These are phyloP conservation scores for Neurospora tetrasperma DNA, from an alignment of 495 filamentous ascomycete species.

Conservation along the genomic window DNA sequence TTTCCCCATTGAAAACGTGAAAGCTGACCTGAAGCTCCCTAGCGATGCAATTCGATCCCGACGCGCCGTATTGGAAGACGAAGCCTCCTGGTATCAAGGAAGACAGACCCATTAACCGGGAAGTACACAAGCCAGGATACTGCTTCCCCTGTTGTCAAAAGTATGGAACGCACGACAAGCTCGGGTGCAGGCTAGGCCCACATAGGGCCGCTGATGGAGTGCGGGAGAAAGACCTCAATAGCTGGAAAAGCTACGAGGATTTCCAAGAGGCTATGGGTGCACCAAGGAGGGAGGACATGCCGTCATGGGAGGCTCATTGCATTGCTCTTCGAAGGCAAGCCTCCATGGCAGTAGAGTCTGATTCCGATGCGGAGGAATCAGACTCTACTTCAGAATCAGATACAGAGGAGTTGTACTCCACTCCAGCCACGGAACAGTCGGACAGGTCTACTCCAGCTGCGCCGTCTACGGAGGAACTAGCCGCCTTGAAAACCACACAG, in stretches of 20 bases:
- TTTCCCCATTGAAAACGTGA: not conserved
- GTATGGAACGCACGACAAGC: not conserved
- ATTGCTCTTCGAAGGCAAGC: not conserved
- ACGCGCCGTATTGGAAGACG: not conserved
- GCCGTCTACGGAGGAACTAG: not conserved
- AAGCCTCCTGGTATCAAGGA: not conserved
- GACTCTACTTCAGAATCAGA: not conserved
- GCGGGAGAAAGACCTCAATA: not conserved
- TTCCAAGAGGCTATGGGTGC: not conserved
- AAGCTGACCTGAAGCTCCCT: not conserved
- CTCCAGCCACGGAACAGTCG: no score
- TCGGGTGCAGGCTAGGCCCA: not conserved
- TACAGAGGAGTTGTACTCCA: no score
- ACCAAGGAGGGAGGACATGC: not conserved
- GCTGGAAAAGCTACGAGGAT: not conserved
- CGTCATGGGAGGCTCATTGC: not conserved
- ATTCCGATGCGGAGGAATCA: not conserved
- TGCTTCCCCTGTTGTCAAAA: not conserved
- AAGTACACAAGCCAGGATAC: not conserved
- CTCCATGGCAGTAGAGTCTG: not conserved
- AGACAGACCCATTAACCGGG: not conserved
- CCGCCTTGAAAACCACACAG: not conserved
- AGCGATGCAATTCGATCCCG: not conserved
- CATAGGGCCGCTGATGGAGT: not conserved
- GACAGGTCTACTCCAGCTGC: not conserved